Base-by-base conservation (phyloP, 306 rosid genomes). In the Canavalia ensiformis region DNA sequence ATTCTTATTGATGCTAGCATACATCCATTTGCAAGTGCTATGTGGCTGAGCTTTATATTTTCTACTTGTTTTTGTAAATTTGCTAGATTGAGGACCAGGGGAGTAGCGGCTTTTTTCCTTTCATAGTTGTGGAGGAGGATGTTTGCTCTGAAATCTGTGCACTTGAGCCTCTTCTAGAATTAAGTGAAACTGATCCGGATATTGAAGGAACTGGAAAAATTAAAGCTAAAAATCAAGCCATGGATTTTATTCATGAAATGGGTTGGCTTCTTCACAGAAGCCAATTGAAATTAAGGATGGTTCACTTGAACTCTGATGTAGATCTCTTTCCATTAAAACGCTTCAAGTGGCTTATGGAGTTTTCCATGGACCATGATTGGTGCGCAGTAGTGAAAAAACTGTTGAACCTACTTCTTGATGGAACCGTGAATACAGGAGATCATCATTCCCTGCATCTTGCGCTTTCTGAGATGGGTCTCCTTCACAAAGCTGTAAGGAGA, bases 221-320 rank as follows among this genome's bases (percentile, higher is more conserved):
- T 68, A 86, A 84, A 82, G 87, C 94, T 57, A 86, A 84, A 83
- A 88, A 88, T 83, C 90, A 86, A 34, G 99, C 97, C n/a, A 74
- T 93, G 88, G 95, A 92, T 80, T 95, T 92, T 78, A 88, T 95
- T 78, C 92, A 95, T 76, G 99, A 92, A 93, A 87, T 95, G 87
- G 99, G 99, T 58, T 95, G 99, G 97, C 90, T 95, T 69, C 94
- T 95, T 74, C 99, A 91, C 84, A 91, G 93, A 84, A 87, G 88
- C 83, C 92, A 82, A 28, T 76, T 85, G 79, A 92, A 83, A 76
- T 89, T 85, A 80, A 92, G 92, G 84, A 76, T 90, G 75, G 90
- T 90, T 75, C 79, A 75, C 66, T 51, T 83, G 88, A 88, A 90
- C 84, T 88, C 88, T 6, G 84, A 75, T 68, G 83, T 57, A 5